Conservation (phyloP, 1,284 basidiomycete species). For the Fomitopsis schrenkii region DNA sequence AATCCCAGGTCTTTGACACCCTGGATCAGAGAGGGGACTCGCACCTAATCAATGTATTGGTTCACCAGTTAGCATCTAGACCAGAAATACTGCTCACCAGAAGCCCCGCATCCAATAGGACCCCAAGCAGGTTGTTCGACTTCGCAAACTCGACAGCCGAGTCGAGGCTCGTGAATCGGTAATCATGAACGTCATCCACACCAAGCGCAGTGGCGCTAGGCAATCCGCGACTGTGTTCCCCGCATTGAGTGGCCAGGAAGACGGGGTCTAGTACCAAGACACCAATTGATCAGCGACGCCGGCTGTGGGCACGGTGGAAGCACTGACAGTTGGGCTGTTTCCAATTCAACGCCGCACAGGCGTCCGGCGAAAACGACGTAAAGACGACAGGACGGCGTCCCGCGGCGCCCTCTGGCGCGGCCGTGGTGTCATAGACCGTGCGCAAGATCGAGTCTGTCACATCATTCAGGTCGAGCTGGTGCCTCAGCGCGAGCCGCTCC, state of each 20-base stretch:
- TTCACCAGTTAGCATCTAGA: not conserved
- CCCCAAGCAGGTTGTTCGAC: slow-evolving; percentile 89
- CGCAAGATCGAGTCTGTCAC: slow-evolving; percentile 83
- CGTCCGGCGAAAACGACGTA: slow-evolving; percentile 83
- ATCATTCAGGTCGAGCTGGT: slow-evolving; percentile 67
- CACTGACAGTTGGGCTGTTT: slow-evolving; percentile 95
- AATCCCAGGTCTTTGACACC: slow-evolving; percentile 88
- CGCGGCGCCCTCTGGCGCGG: slow-evolving; percentile 42
- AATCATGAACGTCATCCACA: slow-evolving; percentile 45
- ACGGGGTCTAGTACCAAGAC: slow-evolving; percentile 74
- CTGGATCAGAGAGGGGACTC: slow-evolving; percentile 82
- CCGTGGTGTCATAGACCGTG: slow-evolving; percentile 71
- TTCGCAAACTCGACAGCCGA: slow-evolving; percentile 95
- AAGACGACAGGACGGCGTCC: slow-evolving; percentile 77
- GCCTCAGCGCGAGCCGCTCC: slow-evolving; percentile 41
- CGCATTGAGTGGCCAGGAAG: slow-evolving; percentile 89
- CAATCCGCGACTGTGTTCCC: slow-evolving; percentile 44
- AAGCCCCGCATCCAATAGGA: slow-evolving; percentile 88
- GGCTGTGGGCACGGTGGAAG: not conserved
- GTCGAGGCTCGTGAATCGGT: slow-evolving; percentile 70
- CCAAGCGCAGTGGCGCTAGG: slow-evolving; percentile 39
- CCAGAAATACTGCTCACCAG: slow-evolving; percentile 50
- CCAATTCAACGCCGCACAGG: slow-evolving; percentile 93
- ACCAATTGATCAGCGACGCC: not conserved
- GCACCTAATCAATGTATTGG: slow-evolving; percentile 35